Evolutionary conservation across 2,329 filamentous ascomycete species (phyloP), one percentile per base, ranked within the genome.

Genomic region (Scytalidium lignicola): DNA sequence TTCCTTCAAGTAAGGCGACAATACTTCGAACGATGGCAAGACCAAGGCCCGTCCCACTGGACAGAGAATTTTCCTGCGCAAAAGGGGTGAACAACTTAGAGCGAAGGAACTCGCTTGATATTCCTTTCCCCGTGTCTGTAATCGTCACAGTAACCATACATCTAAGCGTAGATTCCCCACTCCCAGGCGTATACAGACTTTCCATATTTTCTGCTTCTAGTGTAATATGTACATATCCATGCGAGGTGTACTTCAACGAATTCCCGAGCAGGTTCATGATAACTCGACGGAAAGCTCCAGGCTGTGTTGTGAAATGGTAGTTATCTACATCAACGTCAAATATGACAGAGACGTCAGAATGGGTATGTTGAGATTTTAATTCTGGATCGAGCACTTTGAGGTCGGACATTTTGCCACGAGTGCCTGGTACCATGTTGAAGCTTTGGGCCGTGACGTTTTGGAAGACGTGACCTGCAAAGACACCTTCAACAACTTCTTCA

Each of bases 71-170:
- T 57, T 87, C 83, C 52, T 87, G 83, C 0, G 74, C 69, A 53
- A 85, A 86, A 0, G 82, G 80, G 0, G 76, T 78, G 55, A 82
- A 87, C 0, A 86, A 66, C 19, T 77, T 75, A 2, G 76, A 77
- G 15, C 77, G 71, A 40, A 85, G 67, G 54, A 82, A 87, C n/a
- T 85, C 78, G 17, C 76, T 71, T 0, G 78, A 80, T 51, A 87
- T 87, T 3, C 83, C 84, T 53, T 78, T 78, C 1, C 84, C 83
- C 0, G 87, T 90, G 59, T 93, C 89, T 53, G 81, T 78, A 18
- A 93, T 85, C 26, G 86, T 82, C 52, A 93, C 86, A 2, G 73
- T 73, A 32, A 82, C 63, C 26, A 55, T 51, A 15, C 57, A 56
- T 41, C 62, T 52, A 3, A 60, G 53, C 8, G 60, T 49, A 9